A percentile compares a stretch with the other conserved stretches of the same genome.
Conservation (phyloP, 495 filamentous ascomycete species). For the Letharia columbiana region DNA sequence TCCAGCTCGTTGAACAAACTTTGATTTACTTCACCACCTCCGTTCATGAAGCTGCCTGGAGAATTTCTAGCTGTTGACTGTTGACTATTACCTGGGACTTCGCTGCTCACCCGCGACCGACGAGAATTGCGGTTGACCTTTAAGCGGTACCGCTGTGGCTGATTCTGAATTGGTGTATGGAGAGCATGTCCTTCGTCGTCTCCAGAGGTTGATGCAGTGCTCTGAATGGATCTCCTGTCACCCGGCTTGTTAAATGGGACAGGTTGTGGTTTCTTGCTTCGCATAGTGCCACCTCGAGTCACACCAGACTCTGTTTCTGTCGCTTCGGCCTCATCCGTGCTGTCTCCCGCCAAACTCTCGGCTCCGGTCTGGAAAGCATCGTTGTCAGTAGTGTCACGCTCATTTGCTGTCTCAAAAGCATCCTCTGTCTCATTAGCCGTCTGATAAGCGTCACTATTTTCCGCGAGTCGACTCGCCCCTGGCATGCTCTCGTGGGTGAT, state of each 20-base stretch:
- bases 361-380: conserved; percentile 89
- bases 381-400: conserved; percentile 67
- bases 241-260: conserved; percentile 40
- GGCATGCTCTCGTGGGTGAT: not conserved
- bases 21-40: conserved; percentile 53
- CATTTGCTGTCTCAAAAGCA: conserved; percentile 79
- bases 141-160: conserved; percentile 61
- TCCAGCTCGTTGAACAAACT: conserved; percentile 87
- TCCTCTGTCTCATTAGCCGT: conserved; percentile 80
- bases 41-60: conserved; percentile 48
- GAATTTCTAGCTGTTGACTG: conserved; percentile 47
- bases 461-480: conserved; percentile 13
- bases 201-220: conserved; percentile 80
- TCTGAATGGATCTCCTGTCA: conserved; percentile 63
- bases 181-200: conserved; percentile 59
- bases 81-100: conserved; percentile 50
- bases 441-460: conserved; percentile 63
- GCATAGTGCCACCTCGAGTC: conserved; percentile 31
- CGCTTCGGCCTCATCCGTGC: conserved; percentile 65
- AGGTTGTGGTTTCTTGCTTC: conserved; percentile 33
- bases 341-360: conserved; percentile 72
- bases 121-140: conserved; percentile 54
- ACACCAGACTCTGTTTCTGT: conserved; percentile 77
- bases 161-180: conserved; percentile 53
- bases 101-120: conserved; percentile 57